phyloP scores from a whole-genome alignment of 2,329 filamentous ascomycete species.

The Coniochaeta ligniaria region DNA sequence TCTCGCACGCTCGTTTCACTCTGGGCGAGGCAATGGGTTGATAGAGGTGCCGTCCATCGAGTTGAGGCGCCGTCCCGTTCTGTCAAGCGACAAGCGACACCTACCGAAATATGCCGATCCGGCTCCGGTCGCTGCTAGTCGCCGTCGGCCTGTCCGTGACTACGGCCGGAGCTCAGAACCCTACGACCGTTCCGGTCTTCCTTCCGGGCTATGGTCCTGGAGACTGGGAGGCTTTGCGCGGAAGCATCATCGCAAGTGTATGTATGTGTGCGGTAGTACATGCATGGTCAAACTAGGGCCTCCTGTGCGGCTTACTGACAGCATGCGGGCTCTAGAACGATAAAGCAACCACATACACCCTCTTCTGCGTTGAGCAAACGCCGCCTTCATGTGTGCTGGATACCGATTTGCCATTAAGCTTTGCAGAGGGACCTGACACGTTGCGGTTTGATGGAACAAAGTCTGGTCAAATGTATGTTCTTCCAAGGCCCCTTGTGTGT shows the following conservation, averaged over 20 bases:
- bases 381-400: constrained; percentile 33
- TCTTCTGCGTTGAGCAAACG: constrained; percentile 38
- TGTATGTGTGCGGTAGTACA: background rate
- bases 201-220: constrained; percentile 33
- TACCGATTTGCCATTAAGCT: constrained; percentile 37
- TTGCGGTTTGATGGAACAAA: constrained; percentile 35
- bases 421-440: constrained; percentile 37
- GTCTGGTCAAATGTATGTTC: constrained; percentile 33
- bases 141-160: background rate
- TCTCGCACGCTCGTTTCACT: background rate
- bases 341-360: constrained; percentile 36
- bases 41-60: background rate
- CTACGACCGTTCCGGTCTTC: constrained; percentile 33
- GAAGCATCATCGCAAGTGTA: constrained; percentile 37
- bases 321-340: constrained; percentile 22
- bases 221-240: constrained; percentile 37
- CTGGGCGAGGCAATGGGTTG: background rate
- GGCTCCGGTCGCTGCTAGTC: background rate
- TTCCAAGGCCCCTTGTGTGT: background rate
- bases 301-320: background rate
- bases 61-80: background rate
- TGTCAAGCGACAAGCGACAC: background rate
- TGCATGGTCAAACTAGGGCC: background rate
- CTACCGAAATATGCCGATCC: background rate
- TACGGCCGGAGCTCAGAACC: background rate